A percentile compares a stretch with the other conserved stretches of the same genome.
These are phyloP conservation scores for Edaphochlamys debaryana DNA, from an alignment of 139 green algal species.

Conservation along the genomic window DNA sequence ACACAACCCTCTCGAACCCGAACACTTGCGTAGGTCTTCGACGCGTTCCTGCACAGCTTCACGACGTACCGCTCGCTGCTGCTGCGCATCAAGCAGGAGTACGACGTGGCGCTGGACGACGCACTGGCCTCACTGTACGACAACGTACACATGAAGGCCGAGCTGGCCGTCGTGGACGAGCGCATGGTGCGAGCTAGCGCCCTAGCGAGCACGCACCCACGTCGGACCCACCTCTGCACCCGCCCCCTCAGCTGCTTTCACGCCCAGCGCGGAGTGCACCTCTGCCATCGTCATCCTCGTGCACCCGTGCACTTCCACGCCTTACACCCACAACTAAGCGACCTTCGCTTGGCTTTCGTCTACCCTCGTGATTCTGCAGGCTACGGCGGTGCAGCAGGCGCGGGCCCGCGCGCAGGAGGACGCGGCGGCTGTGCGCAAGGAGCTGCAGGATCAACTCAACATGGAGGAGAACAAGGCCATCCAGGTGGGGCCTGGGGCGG, in stretches of 20 bases:
- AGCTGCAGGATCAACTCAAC: conserved; percentile 52
- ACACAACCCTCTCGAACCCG: no score
- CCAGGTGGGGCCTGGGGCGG: conserved; percentile 11
- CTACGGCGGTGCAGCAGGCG: conserved; percentile 43
- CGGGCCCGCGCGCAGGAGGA: conserved; percentile 38
- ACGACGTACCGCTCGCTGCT: conserved; percentile 69
- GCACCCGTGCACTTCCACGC: neutral
- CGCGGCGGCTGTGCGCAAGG: conserved; percentile 42
- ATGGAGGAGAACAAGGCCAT: conserved; percentile 46
- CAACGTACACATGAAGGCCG: conserved; percentile 68
- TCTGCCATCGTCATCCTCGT: no score
- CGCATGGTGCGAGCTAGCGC: conserved; percentile 44
- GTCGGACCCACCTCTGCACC: no score
- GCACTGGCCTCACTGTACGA: conserved; percentile 64
- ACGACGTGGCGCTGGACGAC: conserved; percentile 66
- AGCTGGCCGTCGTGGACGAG: conserved; percentile 60
- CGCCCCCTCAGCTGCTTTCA: no score
- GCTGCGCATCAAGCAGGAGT: conserved; percentile 62
- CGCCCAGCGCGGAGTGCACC: no score
- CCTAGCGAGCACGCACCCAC: no score
- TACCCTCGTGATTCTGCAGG: neutral
- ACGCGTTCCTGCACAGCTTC: conserved; percentile 74
- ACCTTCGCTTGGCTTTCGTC: no score
- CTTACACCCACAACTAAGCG: no score
- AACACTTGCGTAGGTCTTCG: conserved; percentile 63